A percentile compares a stretch with the other conserved stretches of the same genome.
Conservation (phyloP, 225 moss, liverwort and hornwort species). For the Climacium dendroides region DNA sequence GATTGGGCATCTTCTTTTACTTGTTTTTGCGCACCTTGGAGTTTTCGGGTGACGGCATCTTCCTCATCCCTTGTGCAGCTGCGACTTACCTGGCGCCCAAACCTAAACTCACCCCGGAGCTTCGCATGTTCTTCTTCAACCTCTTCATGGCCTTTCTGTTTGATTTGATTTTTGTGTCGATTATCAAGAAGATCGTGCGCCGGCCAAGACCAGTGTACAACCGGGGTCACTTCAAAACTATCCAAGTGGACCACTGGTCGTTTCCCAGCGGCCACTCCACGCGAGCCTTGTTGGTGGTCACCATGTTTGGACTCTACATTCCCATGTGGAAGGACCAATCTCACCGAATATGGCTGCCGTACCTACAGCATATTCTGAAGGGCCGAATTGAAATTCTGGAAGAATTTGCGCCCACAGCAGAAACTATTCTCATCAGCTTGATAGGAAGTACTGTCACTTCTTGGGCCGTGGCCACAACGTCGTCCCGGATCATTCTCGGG, state of each 20-base stretch:
- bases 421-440: conserved; percentile 13
- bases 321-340: conserved; percentile 37
- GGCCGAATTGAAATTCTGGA: not conserved
- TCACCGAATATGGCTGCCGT: not conserved
- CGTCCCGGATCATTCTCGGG: conserved; percentile 57
- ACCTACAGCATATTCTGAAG: not conserved
- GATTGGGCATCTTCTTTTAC: conserved; percentile 36
- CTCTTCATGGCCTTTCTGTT: conserved; percentile 61
- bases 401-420: conserved; percentile 2
- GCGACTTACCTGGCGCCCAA: conserved; percentile 52
- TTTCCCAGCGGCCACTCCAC: conserved; percentile 84
- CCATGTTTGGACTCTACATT: conserved; percentile 52
- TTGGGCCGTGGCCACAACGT: conserved; percentile 62
- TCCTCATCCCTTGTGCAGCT: conserved; percentile 57
- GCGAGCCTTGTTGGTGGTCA: conserved; percentile 48
- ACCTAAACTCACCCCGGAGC: conserved; percentile 19
- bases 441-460: conserved; percentile 11
- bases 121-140: conserved; percentile 65
- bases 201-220: conserved; percentile 71
- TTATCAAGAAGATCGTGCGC: conserved; percentile 49
- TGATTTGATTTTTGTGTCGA: conserved; percentile 46
- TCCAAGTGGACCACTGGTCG: conserved; percentile 65
- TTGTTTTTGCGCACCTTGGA: conserved; percentile 42
- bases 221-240: conserved; percentile 41
- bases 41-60: conserved; percentile 59